phyloP scores from a whole-genome alignment of 176 grass and related monocot species.

The Pharus latifolius region DNA sequence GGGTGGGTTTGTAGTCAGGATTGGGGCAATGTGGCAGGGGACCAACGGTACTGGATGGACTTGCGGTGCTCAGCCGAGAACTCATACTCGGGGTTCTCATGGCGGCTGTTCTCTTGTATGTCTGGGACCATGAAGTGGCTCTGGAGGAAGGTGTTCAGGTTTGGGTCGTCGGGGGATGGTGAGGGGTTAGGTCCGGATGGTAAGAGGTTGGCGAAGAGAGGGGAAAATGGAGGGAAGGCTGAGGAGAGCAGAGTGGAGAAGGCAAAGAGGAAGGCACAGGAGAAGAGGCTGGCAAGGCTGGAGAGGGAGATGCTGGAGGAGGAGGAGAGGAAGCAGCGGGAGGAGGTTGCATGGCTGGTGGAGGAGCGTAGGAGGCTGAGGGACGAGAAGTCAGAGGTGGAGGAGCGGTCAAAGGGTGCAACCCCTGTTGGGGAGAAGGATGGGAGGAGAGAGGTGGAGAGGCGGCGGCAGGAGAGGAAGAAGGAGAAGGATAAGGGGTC shows the following conservation, averaged over 20 bases:
- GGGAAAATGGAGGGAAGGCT: constrained; percentile 45
- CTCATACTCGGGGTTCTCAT: constrained; percentile 35
- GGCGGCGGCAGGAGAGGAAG: constrained; percentile 50
- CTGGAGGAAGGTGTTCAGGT: constrained; percentile 51
- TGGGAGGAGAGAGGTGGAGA: constrained; percentile 49
- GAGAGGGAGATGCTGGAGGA: constrained; percentile 94
- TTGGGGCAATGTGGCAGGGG: constrained; percentile 22
- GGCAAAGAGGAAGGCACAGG: constrained; percentile 79
- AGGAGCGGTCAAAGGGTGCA: constrained; percentile 57
- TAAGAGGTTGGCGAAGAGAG: constrained; percentile 40
- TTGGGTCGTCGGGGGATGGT: constrained; percentile 25
- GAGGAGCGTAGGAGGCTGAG: constrained; percentile 81
- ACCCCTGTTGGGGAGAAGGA: constrained; percentile 69
- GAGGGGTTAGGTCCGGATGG: constrained; percentile 21
- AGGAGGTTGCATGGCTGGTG: constrained; percentile 79
- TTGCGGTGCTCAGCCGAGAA: constrained; percentile 27
- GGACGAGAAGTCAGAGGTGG: constrained; percentile 75
- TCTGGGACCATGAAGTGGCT: constrained; percentile 36
- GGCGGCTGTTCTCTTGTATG: constrained; percentile 26
- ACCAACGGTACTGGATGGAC: constrained; percentile 42
- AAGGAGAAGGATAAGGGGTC: constrained; percentile 80
- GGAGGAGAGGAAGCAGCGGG: constrained; percentile 93
- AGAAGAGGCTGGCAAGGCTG: constrained; percentile 70
- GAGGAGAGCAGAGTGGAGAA: constrained; percentile 71
- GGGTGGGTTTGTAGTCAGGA: constrained; percentile 77